Evolutionary conservation across 2,329 filamentous ascomycete genomes (phyloP).

Genomic region (Pyricularia grisea): DNA sequence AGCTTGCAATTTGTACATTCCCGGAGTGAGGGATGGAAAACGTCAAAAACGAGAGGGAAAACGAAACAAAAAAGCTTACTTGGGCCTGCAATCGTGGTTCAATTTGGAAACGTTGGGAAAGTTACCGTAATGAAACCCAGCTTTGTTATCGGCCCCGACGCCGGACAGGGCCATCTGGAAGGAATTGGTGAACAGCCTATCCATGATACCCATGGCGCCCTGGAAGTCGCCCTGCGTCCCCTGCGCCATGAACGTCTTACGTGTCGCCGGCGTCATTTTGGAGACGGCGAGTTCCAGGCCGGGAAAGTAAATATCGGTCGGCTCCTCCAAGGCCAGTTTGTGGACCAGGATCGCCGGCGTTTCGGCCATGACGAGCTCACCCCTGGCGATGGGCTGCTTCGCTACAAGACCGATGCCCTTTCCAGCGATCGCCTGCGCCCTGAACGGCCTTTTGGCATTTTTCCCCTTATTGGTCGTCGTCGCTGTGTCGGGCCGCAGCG

Average conservation of each 20-base stretch:
- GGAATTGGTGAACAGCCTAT: slow-evolving; percentile 25
- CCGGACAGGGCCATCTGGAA: slow-evolving; percentile 23
- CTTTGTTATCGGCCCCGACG: slow-evolving; percentile 5
- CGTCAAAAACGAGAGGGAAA: not conserved
- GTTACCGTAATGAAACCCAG: slow-evolving; percentile 19
- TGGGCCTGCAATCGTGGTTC: slow-evolving; percentile 31
- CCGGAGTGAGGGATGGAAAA: not conserved
- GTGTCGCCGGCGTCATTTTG: slow-evolving; percentile 14
- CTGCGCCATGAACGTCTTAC: slow-evolving; percentile 19
- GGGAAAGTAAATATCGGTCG: slow-evolving; percentile 15
- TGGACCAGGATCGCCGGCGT: slow-evolving; percentile 22
- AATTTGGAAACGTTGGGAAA: slow-evolving; percentile 24
- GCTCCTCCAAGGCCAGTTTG: slow-evolving; percentile 11
- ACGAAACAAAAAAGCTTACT: slow-evolving; percentile 16
- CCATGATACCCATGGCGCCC: slow-evolving; percentile 17
- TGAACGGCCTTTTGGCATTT: slow-evolving; percentile 15
- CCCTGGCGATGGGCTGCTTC: slow-evolving; percentile 21
- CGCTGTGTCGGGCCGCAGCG: not conserved
- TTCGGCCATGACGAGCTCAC: slow-evolving; percentile 24
- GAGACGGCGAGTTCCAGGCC: slow-evolving; percentile 16
- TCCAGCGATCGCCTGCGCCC: slow-evolving; percentile 17
- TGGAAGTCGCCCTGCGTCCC: slow-evolving; percentile 11
- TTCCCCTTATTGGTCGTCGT: not conserved
- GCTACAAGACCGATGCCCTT: slow-evolving; percentile 27
- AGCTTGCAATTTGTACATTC: not conserved